Evolutionary conservation across 2,329 filamentous ascomycete genomes (phyloP).

Genomic region (Juglanconis sp.): DNA sequence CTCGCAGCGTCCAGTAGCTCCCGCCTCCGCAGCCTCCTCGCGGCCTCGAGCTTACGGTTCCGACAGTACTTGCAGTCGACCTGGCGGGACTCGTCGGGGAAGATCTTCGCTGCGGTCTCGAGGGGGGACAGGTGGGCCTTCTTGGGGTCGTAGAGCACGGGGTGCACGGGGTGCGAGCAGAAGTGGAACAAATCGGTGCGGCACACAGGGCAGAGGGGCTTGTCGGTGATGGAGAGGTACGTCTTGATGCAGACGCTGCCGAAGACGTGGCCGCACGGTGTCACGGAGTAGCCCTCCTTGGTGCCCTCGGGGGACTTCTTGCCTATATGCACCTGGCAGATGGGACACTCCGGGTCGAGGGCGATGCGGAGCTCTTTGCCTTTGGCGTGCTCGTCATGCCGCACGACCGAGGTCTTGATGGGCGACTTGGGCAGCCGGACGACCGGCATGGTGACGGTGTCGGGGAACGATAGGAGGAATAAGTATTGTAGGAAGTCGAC

Average conservation of each 20-base stretch:
- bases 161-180: conserved; percentile 17
- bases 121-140: conserved; percentile 9
- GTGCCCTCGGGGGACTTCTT: conserved; percentile 17
- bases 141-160: conserved; percentile 13
- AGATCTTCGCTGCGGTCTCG: conserved; percentile 13
- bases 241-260: conserved; percentile 20
- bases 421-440: conserved; percentile 11
- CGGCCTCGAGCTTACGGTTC: conserved; percentile 72
- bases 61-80: conserved; percentile 16
- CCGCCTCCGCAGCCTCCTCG: conserved; percentile 59
- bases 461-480: neutral
- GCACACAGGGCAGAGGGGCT: conserved; percentile 20
- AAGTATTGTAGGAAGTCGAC: conserved; percentile 6
- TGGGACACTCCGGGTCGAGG: conserved; percentile 16
- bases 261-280: conserved; percentile 18
- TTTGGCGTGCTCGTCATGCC: conserved; percentile 13
- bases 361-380: neutral
- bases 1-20: conserved; percentile 37
- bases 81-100: conserved; percentile 8
- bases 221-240: conserved; percentile 19
- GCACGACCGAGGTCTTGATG: conserved; percentile 16
- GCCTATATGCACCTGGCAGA: conserved; percentile 19
- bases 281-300: conserved; percentile 17
- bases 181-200: conserved; percentile 17
- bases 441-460: conserved; percentile 13